Conservation (phyloP, 192 early-diverging fungal species). For the Coemansia sp. region DNA sequence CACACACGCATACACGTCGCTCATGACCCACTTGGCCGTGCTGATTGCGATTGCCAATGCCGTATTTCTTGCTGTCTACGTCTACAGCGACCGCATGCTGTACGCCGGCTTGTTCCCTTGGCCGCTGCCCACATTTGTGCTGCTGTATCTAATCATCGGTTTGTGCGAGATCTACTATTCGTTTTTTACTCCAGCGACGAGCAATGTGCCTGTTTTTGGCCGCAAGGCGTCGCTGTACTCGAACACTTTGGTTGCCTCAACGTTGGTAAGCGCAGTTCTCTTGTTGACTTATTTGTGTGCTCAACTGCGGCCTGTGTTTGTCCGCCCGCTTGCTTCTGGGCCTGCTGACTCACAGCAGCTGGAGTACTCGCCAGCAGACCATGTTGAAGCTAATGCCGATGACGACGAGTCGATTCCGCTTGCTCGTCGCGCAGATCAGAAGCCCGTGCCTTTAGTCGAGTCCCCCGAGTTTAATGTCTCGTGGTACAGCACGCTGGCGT, state of each 20-base stretch:
- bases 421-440: constrained; percentile 18
- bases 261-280: neutral
- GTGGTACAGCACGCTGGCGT: constrained; percentile 45
- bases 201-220: constrained; percentile 19
- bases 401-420: constrained; percentile 23
- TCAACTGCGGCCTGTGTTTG: constrained; percentile 35
- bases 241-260: constrained; percentile 16
- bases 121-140: constrained; percentile 17
- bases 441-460: constrained; percentile 19
- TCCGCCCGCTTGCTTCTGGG: neutral
- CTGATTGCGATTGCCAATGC: neutral
- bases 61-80: neutral
- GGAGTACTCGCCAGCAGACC: neutral
- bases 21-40: neutral
- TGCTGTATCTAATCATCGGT: constrained; percentile 7
- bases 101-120: constrained; percentile 31
- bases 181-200: constrained; percentile 26
- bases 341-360: neutral
- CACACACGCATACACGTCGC: neutral
- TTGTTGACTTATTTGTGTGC: constrained; percentile 11
- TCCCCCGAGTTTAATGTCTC: constrained; percentile 36
- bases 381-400: constrained; percentile 2
- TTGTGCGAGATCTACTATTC: constrained; percentile 26
- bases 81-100: constrained; percentile 17
- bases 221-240: constrained; percentile 21